Conservation (phyloP, 108 stramenopile species). For the Poteriospumella lacustris region DNA sequence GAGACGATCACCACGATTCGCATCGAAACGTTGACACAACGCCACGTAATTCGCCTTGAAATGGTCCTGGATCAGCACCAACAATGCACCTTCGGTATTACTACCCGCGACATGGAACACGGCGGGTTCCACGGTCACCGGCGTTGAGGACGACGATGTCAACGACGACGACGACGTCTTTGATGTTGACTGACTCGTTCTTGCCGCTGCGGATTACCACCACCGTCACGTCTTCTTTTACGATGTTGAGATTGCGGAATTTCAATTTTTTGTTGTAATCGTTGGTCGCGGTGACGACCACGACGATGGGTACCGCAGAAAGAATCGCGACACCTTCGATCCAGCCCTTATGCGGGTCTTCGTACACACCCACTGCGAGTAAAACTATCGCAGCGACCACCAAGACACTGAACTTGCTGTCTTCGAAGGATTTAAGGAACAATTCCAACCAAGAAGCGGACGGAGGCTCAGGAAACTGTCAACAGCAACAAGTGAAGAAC, state of each 20-base stretch:
- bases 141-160: conserved; percentile 83
- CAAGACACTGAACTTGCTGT: conserved; percentile 84
- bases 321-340: conserved; percentile 81
- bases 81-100: conserved; percentile 86
- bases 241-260: conserved; percentile 69
- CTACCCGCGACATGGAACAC: conserved; percentile 79
- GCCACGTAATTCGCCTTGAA: conserved; percentile 35
- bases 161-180: conserved; percentile 67
- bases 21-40: conserved; percentile 21
- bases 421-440: conserved; percentile 89
- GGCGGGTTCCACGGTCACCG: too few species aligned
- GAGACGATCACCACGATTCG: conserved; percentile 17
- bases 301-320: conserved; percentile 71
- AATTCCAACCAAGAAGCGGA: conserved; percentile 69
- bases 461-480: conserved; percentile 46
- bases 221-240: conserved; percentile 61
- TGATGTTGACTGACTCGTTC: conserved; percentile 28
- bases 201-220: conserved; percentile 45
- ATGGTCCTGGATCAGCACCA: conserved; percentile 44
- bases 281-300: conserved; percentile 74
- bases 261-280: conserved; percentile 81
- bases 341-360: conserved; percentile 74
- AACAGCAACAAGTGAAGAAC: too few species aligned
- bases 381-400: conserved; percentile 83
- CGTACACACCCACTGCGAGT: conserved; percentile 77